phyloP scores from a whole-genome alignment of 106 monocot genomes.

The Acanthochlamys bracteata region DNA sequence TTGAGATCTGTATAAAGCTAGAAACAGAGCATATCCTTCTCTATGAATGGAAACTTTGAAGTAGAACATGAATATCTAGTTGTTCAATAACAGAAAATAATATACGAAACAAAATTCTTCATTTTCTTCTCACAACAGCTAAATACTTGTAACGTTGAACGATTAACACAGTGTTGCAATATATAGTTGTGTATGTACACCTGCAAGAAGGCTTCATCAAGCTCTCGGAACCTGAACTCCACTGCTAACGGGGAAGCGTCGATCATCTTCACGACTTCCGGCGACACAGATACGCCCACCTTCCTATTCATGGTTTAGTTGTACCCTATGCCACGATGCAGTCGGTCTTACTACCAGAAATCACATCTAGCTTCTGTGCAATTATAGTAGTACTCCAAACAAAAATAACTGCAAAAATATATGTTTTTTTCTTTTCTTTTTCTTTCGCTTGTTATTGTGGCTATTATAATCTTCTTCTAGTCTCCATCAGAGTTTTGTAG shows the following conservation, averaged over 20 bases:
- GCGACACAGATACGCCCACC: slow-evolving; percentile 12
- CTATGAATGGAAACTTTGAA: too few relatives aligned
- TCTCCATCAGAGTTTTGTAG: too few relatives aligned
- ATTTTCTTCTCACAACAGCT: background rate
- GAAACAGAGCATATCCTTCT: background rate
- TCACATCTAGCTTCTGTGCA: too few relatives aligned
- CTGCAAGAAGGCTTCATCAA: slow-evolving; percentile 66
- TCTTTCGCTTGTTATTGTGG: too few relatives aligned
- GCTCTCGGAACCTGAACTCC: slow-evolving; percentile 51
- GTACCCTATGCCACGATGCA: too few relatives aligned
- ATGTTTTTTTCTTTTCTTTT: too few relatives aligned
- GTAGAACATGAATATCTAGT: too few relatives aligned
- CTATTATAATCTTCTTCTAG: too few relatives aligned
- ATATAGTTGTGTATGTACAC: slow-evolving; percentile 6
- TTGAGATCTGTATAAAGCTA: background rate
- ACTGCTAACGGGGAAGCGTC: slow-evolving; percentile 19
- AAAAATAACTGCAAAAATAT: too few relatives aligned
- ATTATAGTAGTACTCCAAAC: too few relatives aligned
- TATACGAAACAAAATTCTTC: background rate
- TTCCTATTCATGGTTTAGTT: slow-evolving; percentile 11
- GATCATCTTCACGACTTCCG: slow-evolving; percentile 22
- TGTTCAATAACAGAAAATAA: too few relatives aligned
- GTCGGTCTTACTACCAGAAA: too few relatives aligned
- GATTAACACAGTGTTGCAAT: background rate
- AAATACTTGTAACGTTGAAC: background rate